phyloP scores from a whole-genome alignment of 345 rosid genomes.

The Euphorbia pulcherrima region DNA sequence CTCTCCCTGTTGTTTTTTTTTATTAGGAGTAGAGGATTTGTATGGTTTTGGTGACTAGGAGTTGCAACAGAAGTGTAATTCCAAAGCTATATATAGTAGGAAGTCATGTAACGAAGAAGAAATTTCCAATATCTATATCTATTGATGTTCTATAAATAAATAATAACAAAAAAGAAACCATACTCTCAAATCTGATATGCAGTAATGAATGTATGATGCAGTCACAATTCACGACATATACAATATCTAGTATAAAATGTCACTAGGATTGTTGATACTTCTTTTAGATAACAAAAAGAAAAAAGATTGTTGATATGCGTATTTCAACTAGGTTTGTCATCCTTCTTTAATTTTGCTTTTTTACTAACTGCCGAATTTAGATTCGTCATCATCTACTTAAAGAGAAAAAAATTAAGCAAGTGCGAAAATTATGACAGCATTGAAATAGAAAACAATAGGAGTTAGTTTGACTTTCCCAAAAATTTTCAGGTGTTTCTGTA shows the following conservation, averaged over 20 bases:
- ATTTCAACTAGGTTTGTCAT: no score
- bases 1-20: slow-evolving; percentile 5
- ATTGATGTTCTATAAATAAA: not conserved
- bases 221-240: no score
- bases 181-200: not conserved
- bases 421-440: not conserved
- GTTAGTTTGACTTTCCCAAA: not conserved
- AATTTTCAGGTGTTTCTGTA: no score
- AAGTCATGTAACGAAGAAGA: not conserved
- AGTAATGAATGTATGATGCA: not conserved
- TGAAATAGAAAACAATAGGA: not conserved
- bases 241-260: no score
- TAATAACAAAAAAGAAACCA: not conserved
- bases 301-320: no score
- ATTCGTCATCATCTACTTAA: no score
- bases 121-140: not conserved
- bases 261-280: no score
- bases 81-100: slow-evolving; percentile 6
- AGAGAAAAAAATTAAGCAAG: no score
- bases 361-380: not conserved
- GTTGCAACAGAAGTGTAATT: slow-evolving; percentile 2
- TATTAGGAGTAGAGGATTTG: not conserved
- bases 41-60: not conserved
- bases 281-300: no score
- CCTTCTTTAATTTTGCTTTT: not conserved